phyloP scores from a whole-genome alignment of 2,329 filamentous ascomycete genomes.

The Claviceps citrina region DNA sequence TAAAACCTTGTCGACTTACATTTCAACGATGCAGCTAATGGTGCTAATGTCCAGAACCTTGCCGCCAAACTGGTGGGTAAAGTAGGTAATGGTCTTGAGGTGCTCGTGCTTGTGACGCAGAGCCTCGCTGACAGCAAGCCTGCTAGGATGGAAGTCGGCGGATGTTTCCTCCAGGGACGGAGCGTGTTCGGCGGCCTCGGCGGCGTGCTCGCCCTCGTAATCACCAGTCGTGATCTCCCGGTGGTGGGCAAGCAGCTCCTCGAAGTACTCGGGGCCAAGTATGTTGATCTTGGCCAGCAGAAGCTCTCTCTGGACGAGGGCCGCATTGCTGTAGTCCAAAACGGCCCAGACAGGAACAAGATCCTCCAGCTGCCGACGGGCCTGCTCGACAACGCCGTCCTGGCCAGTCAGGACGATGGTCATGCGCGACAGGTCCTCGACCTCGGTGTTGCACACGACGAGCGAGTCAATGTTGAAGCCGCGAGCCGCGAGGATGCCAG shows the following conservation, averaged over 20 bases:
- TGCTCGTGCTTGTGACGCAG: slow-evolving; percentile 96
- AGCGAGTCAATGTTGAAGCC: slow-evolving; percentile 99
- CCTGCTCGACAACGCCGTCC: slow-evolving; percentile 95
- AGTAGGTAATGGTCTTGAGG: slow-evolving; percentile 86
- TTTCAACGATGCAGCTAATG: slow-evolving; percentile 94
- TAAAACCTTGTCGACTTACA: slow-evolving; percentile 44
- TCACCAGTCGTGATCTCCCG: slow-evolving; percentile 57
- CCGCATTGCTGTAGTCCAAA: slow-evolving; percentile 82
- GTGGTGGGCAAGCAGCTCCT: slow-evolving; percentile 90
- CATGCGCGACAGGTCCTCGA: slow-evolving; percentile 94
- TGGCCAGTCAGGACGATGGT: slow-evolving; percentile 94
- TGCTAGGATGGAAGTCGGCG: slow-evolving; percentile 77
- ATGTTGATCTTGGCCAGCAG: slow-evolving; percentile 94
- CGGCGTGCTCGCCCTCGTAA: slow-evolving; percentile 28
- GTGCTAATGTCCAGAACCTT: slow-evolving; percentile 97
- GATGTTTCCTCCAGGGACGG: slow-evolving; percentile 31
- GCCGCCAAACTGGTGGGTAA: slow-evolving; percentile 93
- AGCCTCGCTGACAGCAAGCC: slow-evolving; percentile 72
- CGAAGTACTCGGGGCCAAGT: slow-evolving; percentile 92
- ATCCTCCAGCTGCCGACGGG: slow-evolving; percentile 85
- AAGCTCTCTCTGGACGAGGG: slow-evolving; percentile 88
- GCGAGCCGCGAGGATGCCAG: slow-evolving; percentile 84
- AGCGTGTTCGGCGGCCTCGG: slow-evolving; percentile 21
- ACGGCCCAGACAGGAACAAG: slow-evolving; percentile 97
- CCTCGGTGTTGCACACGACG: slow-evolving; percentile 95